Evolutionary conservation across 1,139 yeast species (phyloP).

Genomic region (Kurtzmaniella natalensis): DNA sequence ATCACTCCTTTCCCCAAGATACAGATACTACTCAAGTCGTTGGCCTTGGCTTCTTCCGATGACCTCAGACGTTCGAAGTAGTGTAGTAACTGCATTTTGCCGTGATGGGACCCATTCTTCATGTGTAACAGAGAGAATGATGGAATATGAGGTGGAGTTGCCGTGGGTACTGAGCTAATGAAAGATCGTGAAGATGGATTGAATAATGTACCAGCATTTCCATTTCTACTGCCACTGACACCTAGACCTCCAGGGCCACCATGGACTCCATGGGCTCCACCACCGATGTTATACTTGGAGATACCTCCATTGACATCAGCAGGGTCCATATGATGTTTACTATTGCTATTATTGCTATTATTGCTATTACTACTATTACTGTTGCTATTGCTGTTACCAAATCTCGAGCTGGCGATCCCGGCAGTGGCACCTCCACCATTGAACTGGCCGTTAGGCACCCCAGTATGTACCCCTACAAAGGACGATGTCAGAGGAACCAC

Average conservation of each 20-base stretch:
- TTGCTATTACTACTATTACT: too few species aligned
- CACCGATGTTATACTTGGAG: background rate
- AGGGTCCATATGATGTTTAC: background rate
- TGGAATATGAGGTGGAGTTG: slow-evolving; percentile 12
- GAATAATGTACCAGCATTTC: too few species aligned
- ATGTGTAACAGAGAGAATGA: background rate
- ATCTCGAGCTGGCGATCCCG: slow-evolving; percentile 5
- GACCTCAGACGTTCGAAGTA: slow-evolving; percentile 61
- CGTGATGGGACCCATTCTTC: background rate
- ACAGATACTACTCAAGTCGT: slow-evolving; percentile 43
- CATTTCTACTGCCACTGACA: background rate
- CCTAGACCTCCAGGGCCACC: too few species aligned
- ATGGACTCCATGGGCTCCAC: too few species aligned
- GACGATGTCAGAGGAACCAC: background rate
- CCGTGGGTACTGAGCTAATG: too few species aligned
- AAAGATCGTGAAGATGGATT: too few species aligned
- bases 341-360: background rate
- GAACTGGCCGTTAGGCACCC: slow-evolving; percentile 2
- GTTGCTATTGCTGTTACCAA: background rate
- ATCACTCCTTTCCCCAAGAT: slow-evolving; percentile 56
- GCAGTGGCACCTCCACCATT: background rate
- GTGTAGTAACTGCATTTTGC: slow-evolving; percentile 23
- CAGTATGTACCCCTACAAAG: slow-evolving; percentile 1
- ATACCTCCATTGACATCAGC: background rate
- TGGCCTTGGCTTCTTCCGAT: slow-evolving; percentile 49